Evolutionary conservation across 371 early-diverging fungal genomes (phyloP), one percentile per base, ranked within the genome.

Genomic region (Mortierella sp.): DNA sequence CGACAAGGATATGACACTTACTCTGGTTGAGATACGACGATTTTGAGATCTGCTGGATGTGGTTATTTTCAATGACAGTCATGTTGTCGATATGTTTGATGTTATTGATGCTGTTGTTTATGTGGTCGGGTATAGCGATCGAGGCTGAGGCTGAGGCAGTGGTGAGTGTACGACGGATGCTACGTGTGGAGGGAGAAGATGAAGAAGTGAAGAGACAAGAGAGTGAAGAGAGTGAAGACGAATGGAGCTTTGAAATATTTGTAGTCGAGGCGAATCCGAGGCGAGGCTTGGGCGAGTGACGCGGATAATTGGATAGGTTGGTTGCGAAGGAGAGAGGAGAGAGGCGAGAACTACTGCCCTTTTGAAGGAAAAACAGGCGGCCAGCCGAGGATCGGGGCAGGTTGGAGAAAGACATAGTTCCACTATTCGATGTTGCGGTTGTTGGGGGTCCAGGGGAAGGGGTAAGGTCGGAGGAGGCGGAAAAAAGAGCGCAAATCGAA

Each of bases 11-110:
- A 19, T 28, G n/a, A 44, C 8, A 69, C 76, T 69, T 69, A 75
- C 76, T 69, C 61, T 69, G 76, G 65, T 75, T 75, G 50, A 75
- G 69, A 56, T 75, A 75, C 41, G 76, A 31, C 51, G 76, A 75
- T 56, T 51, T 68, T 30, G 69, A 60, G 47, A 75, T 62, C 64
- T 73, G 67, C 49, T 63, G 64, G 64, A 75, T 55, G 56, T 19
- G 31, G 28, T 58, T 28, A 30, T 54, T 51, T 26, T 65, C 67
- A 59, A 24, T 49, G 72, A 65, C 72, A 56, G 75, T 63, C 75
- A 75, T 75, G 60, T 43, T 64, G 69, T 68, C 60, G 34, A 57
- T 55, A 23, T 42, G 46, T 3, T 55, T 56, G 24, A 59, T 31
- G 17, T 39, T 34, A 19, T 43, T 9, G 8, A 43, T 50, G 30